These are phyloP conservation scores for Colletotrichum tropicale DNA, from an alignment of 2,329 filamentous ascomycete species.

Conservation along the genomic window DNA sequence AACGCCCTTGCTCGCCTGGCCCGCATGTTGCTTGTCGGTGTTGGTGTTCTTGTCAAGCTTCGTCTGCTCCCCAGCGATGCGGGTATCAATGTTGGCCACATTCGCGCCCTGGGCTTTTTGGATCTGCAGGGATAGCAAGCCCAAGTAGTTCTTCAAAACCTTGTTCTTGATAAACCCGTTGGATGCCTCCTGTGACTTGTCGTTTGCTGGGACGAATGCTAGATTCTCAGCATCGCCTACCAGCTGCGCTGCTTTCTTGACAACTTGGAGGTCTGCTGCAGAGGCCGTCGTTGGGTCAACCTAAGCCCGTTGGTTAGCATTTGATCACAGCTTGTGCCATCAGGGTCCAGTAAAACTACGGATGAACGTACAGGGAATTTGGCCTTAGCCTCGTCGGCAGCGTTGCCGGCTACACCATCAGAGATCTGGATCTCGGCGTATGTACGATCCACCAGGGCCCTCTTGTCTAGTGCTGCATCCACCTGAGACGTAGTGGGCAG, in stretches of 20 bases:
- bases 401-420: conserved; percentile 54
- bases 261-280: neutral
- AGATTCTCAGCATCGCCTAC: neutral
- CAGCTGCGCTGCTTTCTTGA: neutral
- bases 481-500: neutral
- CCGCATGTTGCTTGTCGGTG: conserved; percentile 34
- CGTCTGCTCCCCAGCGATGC: conserved; percentile 37
- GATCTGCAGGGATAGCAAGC: conserved; percentile 51
- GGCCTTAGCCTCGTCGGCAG: conserved; percentile 55
- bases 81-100: conserved; percentile 42
- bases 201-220: neutral
- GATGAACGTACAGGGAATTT: conserved; percentile 51
- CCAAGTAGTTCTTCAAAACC: conserved; percentile 60
- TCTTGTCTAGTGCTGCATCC: neutral
- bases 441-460: neutral
- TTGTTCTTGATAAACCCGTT: conserved; percentile 56
- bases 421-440: conserved; percentile 45
- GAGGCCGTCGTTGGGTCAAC: neutral
- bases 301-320: neutral
- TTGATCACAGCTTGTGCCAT: neutral
- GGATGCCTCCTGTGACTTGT: neutral
- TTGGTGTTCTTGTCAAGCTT: conserved; percentile 59
- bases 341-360: neutral
- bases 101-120: conserved; percentile 52
- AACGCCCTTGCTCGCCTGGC: conserved; percentile 37